Evolutionary conservation across 1,139 yeast species (phyloP).

Genomic region (Diutina catenulata): DNA sequence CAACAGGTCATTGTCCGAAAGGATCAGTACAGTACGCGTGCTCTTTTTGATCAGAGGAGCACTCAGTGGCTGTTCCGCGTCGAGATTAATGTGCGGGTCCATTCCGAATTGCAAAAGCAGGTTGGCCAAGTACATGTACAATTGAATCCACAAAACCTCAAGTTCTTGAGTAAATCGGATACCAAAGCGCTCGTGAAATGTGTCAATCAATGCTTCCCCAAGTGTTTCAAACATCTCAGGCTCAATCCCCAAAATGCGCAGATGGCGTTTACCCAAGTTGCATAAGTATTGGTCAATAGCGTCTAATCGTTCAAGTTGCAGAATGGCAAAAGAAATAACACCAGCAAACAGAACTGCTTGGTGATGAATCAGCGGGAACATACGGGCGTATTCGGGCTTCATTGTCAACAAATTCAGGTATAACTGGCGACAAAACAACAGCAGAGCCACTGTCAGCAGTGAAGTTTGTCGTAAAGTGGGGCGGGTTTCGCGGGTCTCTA

Average conservation of each 20-base stretch:
- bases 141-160: slow-evolving; percentile 51
- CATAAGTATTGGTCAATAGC: slow-evolving; percentile 47
- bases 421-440: slow-evolving; percentile 49
- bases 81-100: slow-evolving; percentile 29
- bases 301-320: slow-evolving; percentile 27
- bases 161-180: slow-evolving; percentile 33
- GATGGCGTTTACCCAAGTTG: slow-evolving; percentile 62
- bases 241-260: slow-evolving; percentile 65
- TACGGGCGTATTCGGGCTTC: slow-evolving; percentile 40
- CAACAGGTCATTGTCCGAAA: background rate
- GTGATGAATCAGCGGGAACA: slow-evolving; percentile 55
- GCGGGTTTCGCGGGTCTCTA: background rate
- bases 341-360: slow-evolving; percentile 78
- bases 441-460: slow-evolving; percentile 12
- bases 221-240: slow-evolving; percentile 62
- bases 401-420: slow-evolving; percentile 46
- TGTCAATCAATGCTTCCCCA: slow-evolving; percentile 68
- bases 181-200: slow-evolving; percentile 60
- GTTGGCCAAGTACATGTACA: slow-evolving; percentile 50
- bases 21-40: background rate
- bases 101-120: slow-evolving; percentile 51
- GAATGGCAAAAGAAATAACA: slow-evolving; percentile 52
- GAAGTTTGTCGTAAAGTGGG: background rate
- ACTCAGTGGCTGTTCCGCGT: background rate
- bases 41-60: background rate